Base-by-base conservation (phyloP, 1,284 basidiomycete genomes). In the Rhodotorula sp. region DNA sequence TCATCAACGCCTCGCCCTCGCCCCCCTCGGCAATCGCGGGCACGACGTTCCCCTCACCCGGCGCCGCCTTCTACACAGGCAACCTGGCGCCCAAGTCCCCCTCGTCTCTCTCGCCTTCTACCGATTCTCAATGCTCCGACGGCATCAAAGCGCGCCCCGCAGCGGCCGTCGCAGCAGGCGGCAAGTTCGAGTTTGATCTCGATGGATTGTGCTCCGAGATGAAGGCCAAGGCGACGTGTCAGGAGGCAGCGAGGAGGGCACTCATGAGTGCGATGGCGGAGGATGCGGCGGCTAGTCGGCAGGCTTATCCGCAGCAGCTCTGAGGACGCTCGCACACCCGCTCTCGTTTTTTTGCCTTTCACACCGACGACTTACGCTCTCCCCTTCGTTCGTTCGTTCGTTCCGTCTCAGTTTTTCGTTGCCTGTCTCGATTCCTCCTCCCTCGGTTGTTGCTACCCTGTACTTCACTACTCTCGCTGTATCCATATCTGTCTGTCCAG, bases 141-240 rank as follows among this genome's bases (percentile, higher is more conserved):
- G 40, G 40, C 40, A 6, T 44, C 40, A 44, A 30, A 55, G 34
- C 18, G 15, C 34, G 20, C 28, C 5, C 15, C 11, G 20, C 31
- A 26, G n/a, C 37, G 28, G 37, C 34, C 11, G 7, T 31, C 47
- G 31, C 16, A 22, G 15, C n/a, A 24, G 65, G 60, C n/a, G 62
- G 60, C 52, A 72, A 69, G 60, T 75, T 53, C 59, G 62, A 68
- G 47, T 75, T 75, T 53, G 73, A 75, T 50, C 56, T 75, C 58
- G 73, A 75, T 37, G 62, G 63, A 2, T 53, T 75, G 22, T 75
- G 73, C 54, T 31, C 62, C 4, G 73, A 75, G 52, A 66, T 75
- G 66, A 73, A 70, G 56, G 48, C 61, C 51, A 75, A 75, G 51
- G 73, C 73, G 48, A 69, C 67, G 28, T 75, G 73, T 47, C 73